These are phyloP conservation scores for Cucurbita ficifolia DNA, from an alignment of 306 rosid species.

Conservation along the genomic window DNA sequence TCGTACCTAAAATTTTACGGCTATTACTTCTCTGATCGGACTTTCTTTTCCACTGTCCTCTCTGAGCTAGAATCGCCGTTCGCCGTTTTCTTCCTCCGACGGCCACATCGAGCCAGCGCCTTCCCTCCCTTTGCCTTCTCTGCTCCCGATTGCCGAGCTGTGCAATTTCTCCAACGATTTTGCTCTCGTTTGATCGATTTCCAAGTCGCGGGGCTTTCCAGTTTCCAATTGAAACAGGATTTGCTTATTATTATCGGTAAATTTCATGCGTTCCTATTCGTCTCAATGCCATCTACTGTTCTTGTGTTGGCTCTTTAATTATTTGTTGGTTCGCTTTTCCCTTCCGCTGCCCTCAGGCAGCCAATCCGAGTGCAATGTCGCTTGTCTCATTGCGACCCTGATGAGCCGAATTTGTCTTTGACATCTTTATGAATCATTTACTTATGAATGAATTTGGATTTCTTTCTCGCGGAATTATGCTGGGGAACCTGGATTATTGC, in stretches of 20 bases:
- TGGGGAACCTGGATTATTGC: too few relatives aligned
- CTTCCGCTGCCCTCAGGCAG: too few relatives aligned
- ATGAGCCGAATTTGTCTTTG: not conserved
- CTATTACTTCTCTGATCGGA: not conserved
- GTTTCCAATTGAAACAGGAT: not conserved
- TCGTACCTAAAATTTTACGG: too few relatives aligned
- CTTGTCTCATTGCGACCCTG: not conserved
- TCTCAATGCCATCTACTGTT: not conserved
- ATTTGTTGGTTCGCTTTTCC: too few relatives aligned
- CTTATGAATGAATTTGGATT: not conserved
- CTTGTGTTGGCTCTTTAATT: not conserved
- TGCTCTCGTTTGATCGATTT: not conserved
- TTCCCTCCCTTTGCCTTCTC: not conserved
- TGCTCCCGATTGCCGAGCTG: too few relatives aligned
- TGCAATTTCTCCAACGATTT: not conserved
- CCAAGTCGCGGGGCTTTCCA: too few relatives aligned
- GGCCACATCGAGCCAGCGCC: not conserved
- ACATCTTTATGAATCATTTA: not conserved
- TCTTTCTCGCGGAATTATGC: not conserved
- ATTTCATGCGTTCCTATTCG: not conserved
- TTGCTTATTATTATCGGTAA: not conserved
- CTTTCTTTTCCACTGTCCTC: not conserved
- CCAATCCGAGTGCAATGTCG: not conserved
- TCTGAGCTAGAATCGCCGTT: not conserved
- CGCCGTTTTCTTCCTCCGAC: not conserved